Conservation (phyloP, 306 rosid genomes). For the Dryas alaskensis region DNA sequence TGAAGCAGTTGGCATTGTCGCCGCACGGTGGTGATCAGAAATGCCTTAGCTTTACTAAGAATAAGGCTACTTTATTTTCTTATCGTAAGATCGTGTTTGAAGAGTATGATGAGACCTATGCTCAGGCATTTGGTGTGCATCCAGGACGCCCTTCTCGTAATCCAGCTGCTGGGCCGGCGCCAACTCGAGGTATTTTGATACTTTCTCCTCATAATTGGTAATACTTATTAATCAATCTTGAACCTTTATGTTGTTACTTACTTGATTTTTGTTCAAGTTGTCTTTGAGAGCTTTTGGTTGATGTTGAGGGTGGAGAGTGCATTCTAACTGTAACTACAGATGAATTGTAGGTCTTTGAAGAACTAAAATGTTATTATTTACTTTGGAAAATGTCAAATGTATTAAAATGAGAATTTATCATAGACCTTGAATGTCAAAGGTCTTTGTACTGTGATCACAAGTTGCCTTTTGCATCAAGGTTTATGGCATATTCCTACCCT, state of each 20-base stretch:
- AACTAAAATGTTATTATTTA: not conserved
- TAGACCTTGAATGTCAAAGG: not conserved
- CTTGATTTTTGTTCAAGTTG: not conserved
- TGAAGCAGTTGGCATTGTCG: conserved; percentile 64
- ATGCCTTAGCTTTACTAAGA: conserved; percentile 51
- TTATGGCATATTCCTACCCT: not conserved
- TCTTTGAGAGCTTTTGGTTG: too few relatives aligned
- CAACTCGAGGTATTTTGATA: conserved; percentile 63
- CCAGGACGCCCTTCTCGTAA: conserved; percentile 46
- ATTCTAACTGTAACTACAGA: not conserved
- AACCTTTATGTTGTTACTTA: not conserved
- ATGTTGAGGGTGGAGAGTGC: not conserved
- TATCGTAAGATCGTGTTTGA: conserved; percentile 73
- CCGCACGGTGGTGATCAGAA: conserved; percentile 48
- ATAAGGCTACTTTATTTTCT: conserved; percentile 57
- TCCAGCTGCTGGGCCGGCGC: conserved; percentile 25
- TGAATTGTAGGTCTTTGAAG: not conserved
- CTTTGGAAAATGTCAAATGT: not conserved
- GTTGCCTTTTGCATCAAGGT: not conserved
- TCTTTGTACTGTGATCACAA: not conserved
- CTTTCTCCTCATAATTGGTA: conserved; percentile 14
- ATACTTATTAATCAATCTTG: not conserved
- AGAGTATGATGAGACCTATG: conserved; percentile 91
- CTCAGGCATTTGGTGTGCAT: conserved; percentile 82
- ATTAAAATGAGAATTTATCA: not conserved